Conservation (phyloP, 148 eudicot genomes). For the Beta vulgaris region DNA sequence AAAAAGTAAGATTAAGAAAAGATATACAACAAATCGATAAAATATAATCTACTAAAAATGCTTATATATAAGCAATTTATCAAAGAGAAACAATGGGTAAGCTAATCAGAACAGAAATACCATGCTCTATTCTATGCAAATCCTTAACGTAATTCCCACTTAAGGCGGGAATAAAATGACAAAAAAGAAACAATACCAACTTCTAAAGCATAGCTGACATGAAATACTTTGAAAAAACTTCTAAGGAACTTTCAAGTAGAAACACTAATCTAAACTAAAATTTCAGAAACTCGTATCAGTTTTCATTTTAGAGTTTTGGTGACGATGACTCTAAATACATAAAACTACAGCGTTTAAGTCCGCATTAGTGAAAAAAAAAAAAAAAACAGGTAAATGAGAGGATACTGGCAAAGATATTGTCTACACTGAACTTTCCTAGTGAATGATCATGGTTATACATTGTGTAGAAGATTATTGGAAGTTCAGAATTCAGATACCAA, state of each 20-base stretch:
- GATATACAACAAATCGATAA: not conserved
- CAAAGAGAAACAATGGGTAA: not conserved
- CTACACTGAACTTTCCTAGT: too few species aligned
- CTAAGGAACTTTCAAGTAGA: not conserved
- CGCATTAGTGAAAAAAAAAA: not conserved
- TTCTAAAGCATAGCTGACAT: not conserved
- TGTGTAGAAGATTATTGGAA: too few species aligned
- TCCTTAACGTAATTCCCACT: not conserved
- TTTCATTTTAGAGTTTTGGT: not conserved
- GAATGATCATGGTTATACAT: too few species aligned
- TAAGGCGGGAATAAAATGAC: not conserved
- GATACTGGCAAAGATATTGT: too few species aligned
- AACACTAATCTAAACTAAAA: not conserved
- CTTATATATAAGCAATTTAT: not conserved
- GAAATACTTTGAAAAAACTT: not conserved
- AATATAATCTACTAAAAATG: too few species aligned
- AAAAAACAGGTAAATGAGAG: too few species aligned
- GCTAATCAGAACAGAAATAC: not conserved
- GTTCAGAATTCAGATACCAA: too few species aligned
- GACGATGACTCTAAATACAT: not conserved
- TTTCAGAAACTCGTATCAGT: not conserved
- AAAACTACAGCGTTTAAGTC: too few species aligned
- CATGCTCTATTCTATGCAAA: not conserved
- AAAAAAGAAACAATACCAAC: not conserved
- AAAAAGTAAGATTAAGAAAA: not conserved